phyloP scores from a whole-genome alignment of 768 basidiomycete genomes.

The Serendipita sp. region DNA sequence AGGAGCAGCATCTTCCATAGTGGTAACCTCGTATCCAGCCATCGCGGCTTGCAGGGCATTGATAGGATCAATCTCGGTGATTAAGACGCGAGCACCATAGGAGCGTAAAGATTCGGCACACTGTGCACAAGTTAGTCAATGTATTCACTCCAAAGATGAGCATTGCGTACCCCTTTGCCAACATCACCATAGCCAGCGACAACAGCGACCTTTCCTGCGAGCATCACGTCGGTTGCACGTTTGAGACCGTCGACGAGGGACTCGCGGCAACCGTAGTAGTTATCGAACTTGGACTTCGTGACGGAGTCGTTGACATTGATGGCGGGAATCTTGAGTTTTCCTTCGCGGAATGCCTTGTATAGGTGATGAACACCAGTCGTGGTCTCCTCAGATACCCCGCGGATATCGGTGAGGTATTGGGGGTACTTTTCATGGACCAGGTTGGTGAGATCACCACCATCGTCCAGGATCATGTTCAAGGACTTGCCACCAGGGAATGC shows the following conservation, averaged over 20 bases:
- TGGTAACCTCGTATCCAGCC: constrained; percentile 97
- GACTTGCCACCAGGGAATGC: constrained; percentile 74
- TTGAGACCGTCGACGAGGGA: constrained; percentile 99
- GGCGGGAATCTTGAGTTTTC: constrained; percentile 89
- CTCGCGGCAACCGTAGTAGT: constrained; percentile 98
- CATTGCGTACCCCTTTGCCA: constrained; percentile 79
- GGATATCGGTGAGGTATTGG: constrained; percentile 69
- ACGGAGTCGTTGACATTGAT: constrained; percentile 99
- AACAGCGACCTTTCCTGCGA: constrained; percentile 97
- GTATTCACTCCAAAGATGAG: background rate
- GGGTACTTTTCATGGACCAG: constrained; percentile 95
- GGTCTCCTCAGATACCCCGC: constrained; percentile 96
- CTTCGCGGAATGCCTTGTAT: constrained; percentile 94
- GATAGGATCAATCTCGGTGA: constrained; percentile 99
- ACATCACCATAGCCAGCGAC: constrained; percentile 99
- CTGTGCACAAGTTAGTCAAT: constrained; percentile 25
- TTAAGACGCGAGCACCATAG: constrained; percentile 90
- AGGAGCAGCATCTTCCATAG: constrained; percentile 93
- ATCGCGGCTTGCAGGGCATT: constrained; percentile 99
- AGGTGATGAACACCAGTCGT: constrained; percentile 99
- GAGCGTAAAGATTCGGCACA: constrained; percentile 93
- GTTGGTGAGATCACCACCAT: constrained; percentile 90
- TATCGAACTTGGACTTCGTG: constrained; percentile 99
- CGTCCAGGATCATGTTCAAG: constrained; percentile 98
- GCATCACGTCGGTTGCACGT: constrained; percentile 99